A percentile compares a stretch with the other conserved stretches of the same genome.
phyloP scores from a whole-genome alignment of 345 rosid species.

The Geranium brycei region DNA sequence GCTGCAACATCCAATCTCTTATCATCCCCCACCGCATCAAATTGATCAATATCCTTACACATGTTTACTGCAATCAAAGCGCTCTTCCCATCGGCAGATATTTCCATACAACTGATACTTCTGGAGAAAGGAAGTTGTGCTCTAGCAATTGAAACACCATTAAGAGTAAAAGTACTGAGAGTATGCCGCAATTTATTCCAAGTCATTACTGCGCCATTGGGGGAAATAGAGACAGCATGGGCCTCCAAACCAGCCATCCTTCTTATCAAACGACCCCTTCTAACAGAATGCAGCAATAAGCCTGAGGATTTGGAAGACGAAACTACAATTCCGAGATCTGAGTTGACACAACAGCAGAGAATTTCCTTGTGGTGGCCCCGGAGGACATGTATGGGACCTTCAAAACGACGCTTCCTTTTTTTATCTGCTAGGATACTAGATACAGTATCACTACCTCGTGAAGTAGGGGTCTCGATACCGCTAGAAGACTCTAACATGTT shows the following conservation, averaged over 20 bases:
- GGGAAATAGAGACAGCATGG: slow-evolving; percentile 66
- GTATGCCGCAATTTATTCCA: slow-evolving; percentile 54
- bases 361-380: slow-evolving; percentile 74
- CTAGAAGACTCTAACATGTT: slow-evolving; percentile 40
- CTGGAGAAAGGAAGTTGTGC: slow-evolving; percentile 56
- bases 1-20: slow-evolving; percentile 38
- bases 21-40: slow-evolving; percentile 23
- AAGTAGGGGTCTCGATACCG: slow-evolving; percentile 29
- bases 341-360: slow-evolving; percentile 67
- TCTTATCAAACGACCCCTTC: slow-evolving; percentile 80
- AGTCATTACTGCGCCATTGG: slow-evolving; percentile 66
- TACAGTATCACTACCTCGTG: slow-evolving; percentile 28
- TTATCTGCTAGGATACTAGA: slow-evolving; percentile 45
- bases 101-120: slow-evolving; percentile 67
- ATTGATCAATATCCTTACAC: slow-evolving; percentile 18
- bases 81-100: slow-evolving; percentile 62
- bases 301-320: slow-evolving; percentile 66
- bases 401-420: slow-evolving; percentile 47
- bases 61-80: slow-evolving; percentile 69
- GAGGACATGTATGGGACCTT: slow-evolving; percentile 90
- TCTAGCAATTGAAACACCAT: slow-evolving; percentile 51
- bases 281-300: slow-evolving; percentile 66
- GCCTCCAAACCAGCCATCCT: slow-evolving; percentile 69
- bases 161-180: slow-evolving; percentile 62
- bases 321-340: slow-evolving; percentile 74